Percentiles rank a stretch among this genome's conserved stretches.
Conservation (phyloP, 805 yeast genomes). For the Barnettozyma californica region DNA sequence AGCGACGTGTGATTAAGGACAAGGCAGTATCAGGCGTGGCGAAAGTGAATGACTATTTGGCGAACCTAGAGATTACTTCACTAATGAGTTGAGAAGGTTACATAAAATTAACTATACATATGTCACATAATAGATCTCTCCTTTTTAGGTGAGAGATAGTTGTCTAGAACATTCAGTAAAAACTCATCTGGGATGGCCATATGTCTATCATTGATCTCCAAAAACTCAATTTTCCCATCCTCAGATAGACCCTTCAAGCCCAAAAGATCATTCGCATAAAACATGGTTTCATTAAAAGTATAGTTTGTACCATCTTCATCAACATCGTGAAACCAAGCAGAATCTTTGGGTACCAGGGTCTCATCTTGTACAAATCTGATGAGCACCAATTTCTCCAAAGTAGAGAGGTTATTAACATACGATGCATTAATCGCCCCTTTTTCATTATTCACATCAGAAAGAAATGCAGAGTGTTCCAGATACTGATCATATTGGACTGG, state of each 20-base stretch:
- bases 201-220: conserved; percentile 52
- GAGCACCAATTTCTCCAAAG: conserved; percentile 51
- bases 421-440: conserved; percentile 27
- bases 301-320: conserved; percentile 38
- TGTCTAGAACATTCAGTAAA: conserved; percentile 36
- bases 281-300: conserved; percentile 42
- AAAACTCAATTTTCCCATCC: conserved; percentile 40
- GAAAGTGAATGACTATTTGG: not conserved
- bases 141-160: conserved; percentile 33
- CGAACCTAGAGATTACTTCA: not conserved
- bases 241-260: conserved; percentile 50
- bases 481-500: conserved; percentile 48
- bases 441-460: conserved; percentile 69
- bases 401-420: conserved; percentile 39
- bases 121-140: not conserved
- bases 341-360: conserved; percentile 68
- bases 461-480: conserved; percentile 48
- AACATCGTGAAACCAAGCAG: conserved; percentile 59
- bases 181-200: conserved; percentile 57
- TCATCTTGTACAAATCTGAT: conserved; percentile 55
- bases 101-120: conserved; percentile 11
- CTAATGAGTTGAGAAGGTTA: too few species aligned
- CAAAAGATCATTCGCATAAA: conserved; percentile 50
- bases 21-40: not conserved
- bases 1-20: not conserved